Evolutionary conservation across 1,284 basidiomycete species (phyloP).

Genomic region (Tylopilus orsonianus): DNA sequence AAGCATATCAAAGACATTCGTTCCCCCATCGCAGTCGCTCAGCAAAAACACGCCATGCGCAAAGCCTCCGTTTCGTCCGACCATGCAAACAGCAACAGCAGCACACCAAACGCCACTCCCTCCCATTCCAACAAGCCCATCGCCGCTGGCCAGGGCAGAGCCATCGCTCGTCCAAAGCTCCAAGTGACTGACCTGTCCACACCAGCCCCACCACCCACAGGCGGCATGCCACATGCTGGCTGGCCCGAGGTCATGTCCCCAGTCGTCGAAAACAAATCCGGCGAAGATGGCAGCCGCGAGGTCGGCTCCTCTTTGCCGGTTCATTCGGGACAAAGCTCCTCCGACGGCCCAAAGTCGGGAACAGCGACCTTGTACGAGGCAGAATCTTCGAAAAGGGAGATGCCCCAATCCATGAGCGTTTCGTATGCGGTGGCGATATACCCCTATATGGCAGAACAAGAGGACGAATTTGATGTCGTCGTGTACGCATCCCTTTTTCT

Average conservation of each 20-base stretch:
- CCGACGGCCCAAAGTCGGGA: slow-evolving; percentile 22
- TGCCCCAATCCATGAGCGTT: slow-evolving; percentile 58
- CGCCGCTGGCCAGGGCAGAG: slow-evolving; percentile 32
- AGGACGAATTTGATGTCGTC: slow-evolving; percentile 96
- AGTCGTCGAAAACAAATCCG: slow-evolving; percentile 48
- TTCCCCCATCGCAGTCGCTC: slow-evolving; percentile 92
- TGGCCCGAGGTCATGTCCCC: slow-evolving; percentile 79
- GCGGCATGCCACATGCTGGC: slow-evolving; percentile 58
- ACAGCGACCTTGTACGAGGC: slow-evolving; percentile 23
- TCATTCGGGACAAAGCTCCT: slow-evolving; percentile 15
- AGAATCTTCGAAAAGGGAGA: slow-evolving; percentile 44
- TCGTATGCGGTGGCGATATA: slow-evolving; percentile 91
- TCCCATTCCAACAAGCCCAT: slow-evolving; percentile 25
- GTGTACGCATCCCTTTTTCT: slow-evolving; percentile 61
- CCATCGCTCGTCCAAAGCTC: slow-evolving; percentile 51
- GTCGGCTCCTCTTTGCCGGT: slow-evolving; percentile 22
- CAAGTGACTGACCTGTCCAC: slow-evolving; percentile 57
- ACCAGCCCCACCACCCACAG: slow-evolving; percentile 46
- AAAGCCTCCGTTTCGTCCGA: slow-evolving; percentile 55
- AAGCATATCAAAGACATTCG: slow-evolving; percentile 98
- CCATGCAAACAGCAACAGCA: slow-evolving; percentile 15
- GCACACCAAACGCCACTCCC: slow-evolving; percentile 22
- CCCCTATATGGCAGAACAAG: slow-evolving; percentile 94
- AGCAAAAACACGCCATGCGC: slow-evolving; percentile 87
- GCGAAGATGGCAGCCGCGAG: slow-evolving; percentile 32